Evolutionary conservation across 306 rosid genomes (phyloP).

Genomic region (Hippophae gyantsensis): DNA sequence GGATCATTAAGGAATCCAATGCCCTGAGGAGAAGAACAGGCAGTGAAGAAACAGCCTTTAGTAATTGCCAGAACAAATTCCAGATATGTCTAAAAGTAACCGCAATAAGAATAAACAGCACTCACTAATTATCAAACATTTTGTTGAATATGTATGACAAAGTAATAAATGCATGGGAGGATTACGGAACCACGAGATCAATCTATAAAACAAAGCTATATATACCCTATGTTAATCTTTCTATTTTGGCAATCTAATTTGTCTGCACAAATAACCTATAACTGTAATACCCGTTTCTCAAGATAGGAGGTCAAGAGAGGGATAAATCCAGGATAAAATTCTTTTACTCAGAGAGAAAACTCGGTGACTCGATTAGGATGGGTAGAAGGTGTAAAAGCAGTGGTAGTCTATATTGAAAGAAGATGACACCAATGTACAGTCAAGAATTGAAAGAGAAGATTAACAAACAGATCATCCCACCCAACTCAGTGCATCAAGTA

Average conservation of each 20-base stretch:
- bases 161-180: background rate
- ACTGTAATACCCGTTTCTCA: too few species aligned
- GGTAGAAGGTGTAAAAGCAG: background rate
- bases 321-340: background rate
- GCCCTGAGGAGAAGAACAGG: slow-evolving; percentile 45
- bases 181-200: background rate
- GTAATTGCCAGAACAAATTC: too few species aligned
- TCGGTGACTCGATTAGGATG: too few species aligned
- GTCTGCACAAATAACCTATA: too few species aligned
- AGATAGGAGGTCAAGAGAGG: too few species aligned
- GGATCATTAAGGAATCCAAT: slow-evolving; percentile 98
- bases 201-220: background rate
- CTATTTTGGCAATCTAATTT: background rate
- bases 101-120: too few species aligned
- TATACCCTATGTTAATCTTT: background rate
- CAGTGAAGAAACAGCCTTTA: slow-evolving; percentile 12
- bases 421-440: background rate
- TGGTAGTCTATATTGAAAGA: background rate
- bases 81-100: too few species aligned
- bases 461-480: background rate
- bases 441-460: too few species aligned
- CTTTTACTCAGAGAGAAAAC: background rate
- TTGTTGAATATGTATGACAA: background rate
- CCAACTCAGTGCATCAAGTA: background rate
- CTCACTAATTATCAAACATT: background rate